Base-by-base conservation (phyloP, 345 rosid species). In the Viola odorata region DNA sequence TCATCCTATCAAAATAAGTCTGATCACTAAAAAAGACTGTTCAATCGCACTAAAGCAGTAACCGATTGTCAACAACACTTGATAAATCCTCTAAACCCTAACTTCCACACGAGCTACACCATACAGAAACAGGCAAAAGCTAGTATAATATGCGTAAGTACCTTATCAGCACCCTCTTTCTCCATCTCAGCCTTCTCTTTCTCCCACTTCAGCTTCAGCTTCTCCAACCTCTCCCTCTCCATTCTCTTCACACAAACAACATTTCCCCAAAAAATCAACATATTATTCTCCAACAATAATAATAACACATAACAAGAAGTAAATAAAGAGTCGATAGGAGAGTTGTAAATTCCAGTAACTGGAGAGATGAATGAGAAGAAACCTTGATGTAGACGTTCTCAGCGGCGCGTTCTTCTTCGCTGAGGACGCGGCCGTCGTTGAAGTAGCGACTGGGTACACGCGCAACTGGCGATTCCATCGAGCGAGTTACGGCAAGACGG, bases 301-400 rank as follows among this genome's bases (percentile, higher is more conserved):
- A 23, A 39, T 4, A 12, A 12, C 36, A 50, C 14, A 14, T 32
- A 52, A 4, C 55, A 52, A 52, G 55, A 32, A 9, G n/a, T 3
- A 50, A 37, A 9, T 8, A 51, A 51, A 50, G 11, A 52, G 5
- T 7, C 55, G 11, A 23, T 52, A 37, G 32, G 5, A 52, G 11
- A 52, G 39, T 3, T 23, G 39, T 52, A 52, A 23, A 32, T 23
- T 11, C 32, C 32, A 23, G 32, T 23, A 23, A 23, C 32, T 5
- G 37, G 3, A 48, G 14, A 12, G 8, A 36, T 23, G 13, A 37
- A 32, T 51, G n/a, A 41, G 8, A 12, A 2, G 40, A 52, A 40
- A 84, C 96, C 96, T 88, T 79, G 57, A 88, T 84, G 76, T n/a
- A n/a, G n/a, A n/a, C n/a, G n/a, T 11, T 79, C 80, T 91, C 97